These are phyloP conservation scores for Backusella psychrophila DNA, from an alignment of 192 early-diverging fungal species.

Conservation along the genomic window DNA sequence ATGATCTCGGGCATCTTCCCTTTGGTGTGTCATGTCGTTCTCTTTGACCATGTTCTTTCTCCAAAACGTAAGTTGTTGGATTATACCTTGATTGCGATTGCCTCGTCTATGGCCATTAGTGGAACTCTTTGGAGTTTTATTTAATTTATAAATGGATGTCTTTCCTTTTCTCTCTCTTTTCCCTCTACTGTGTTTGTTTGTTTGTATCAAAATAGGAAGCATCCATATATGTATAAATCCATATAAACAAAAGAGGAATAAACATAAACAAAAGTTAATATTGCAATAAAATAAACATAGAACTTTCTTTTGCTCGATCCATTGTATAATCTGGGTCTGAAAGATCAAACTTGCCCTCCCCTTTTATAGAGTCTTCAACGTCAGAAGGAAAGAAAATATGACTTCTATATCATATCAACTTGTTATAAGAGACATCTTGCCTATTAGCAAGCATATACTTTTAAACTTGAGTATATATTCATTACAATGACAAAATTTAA, in stretches of 20 bases:
- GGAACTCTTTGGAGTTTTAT: conserved; percentile 39
- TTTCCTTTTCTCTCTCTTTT: not conserved
- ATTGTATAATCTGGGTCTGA: not conserved
- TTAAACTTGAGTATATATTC: too few species aligned
- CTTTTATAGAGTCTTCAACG: too few species aligned
- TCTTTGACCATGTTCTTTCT: conserved; percentile 27
- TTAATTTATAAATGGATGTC: conserved; percentile 1
- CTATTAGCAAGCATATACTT: too few species aligned
- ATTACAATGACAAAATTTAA: too few species aligned
- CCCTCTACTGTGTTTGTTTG: not conserved
- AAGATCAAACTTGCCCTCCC: too few species aligned
- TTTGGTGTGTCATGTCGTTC: conserved; percentile 29
- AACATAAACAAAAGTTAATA: not conserved
- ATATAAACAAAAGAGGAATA: not conserved
- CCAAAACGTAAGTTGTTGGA: conserved; percentile 6
- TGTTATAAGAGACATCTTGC: too few species aligned
- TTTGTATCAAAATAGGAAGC: not conserved
- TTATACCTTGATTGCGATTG: conserved; percentile 24
- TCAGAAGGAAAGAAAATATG: too few species aligned
- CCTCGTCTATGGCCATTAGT: conserved; percentile 26
- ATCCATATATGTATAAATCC: not conserved
- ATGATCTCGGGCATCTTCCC: conserved; percentile 38
- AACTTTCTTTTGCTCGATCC: not conserved
- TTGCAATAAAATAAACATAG: not conserved
- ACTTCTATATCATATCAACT: too few species aligned